Conservation (phyloP, 805 yeast species). For the Nakazawaea molendinolei region DNA sequence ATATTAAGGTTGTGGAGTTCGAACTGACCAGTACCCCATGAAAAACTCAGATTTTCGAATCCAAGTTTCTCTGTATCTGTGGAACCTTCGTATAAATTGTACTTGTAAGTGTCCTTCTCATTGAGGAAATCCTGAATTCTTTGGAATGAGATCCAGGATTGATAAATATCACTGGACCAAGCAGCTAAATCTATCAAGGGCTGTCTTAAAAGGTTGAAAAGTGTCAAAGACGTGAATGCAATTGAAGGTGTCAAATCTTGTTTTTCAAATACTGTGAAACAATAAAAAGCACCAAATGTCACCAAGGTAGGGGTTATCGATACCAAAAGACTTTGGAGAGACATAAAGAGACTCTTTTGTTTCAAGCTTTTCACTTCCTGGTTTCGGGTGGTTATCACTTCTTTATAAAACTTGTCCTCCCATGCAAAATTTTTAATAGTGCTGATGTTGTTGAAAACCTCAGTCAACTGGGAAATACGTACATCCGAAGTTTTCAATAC, state of each 20-base stretch:
- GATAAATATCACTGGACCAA: constrained; percentile 6
- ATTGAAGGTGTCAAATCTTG: constrained; percentile 37
- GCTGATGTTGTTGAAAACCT: constrained; percentile 38
- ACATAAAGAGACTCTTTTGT: constrained; percentile 29
- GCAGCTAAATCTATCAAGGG: constrained; percentile 24
- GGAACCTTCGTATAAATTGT: constrained; percentile 30
- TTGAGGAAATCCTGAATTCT: constrained; percentile 27
- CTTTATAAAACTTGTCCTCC: constrained; percentile 34
- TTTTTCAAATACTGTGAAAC: constrained; percentile 34
- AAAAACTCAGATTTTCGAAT: constrained; percentile 5
- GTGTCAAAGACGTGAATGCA: constrained; percentile 39
- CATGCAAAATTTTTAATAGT: constrained; percentile 41
- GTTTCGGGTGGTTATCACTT: constrained; percentile 32
- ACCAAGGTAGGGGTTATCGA: constrained; percentile 36
- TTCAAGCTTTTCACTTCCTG: constrained; percentile 31
- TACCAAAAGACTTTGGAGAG: constrained; percentile 31
- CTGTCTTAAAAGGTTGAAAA: constrained; percentile 36
- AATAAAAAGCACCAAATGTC: constrained; percentile 36
- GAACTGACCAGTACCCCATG: constrained; percentile 45
- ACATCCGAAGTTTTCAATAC: constrained; percentile 36
- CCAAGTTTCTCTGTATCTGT: constrained; percentile 30
- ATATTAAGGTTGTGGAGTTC: constrained; percentile 68
- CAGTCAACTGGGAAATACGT: constrained; percentile 39
- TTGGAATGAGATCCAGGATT: constrained; percentile 6
- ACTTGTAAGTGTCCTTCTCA: constrained; percentile 36